Evolutionary conservation across 2,329 filamentous ascomycete genomes (phyloP), one percentile per base, ranked within the genome.

Genomic region (Neocucurbitaria cava): DNA sequence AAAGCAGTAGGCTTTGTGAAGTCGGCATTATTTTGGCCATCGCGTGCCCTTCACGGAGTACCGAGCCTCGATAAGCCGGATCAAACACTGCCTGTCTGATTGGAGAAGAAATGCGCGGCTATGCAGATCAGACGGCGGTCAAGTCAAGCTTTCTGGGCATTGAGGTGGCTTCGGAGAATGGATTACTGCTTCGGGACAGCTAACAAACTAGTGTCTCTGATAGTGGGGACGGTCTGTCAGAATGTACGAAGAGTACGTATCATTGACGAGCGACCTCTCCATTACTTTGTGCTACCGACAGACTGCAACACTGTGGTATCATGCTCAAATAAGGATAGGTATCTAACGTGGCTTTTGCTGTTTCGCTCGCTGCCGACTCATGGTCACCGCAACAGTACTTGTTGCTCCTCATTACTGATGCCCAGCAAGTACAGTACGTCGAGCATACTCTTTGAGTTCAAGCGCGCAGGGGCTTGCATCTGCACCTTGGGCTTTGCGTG

Each of bases 401-500:
- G 77, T 43, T 87, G 79, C 74, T 92, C 89, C 60, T 88, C 84
- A 36, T 80, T 80, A 0, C 85, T 87, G 56, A 91, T 87, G 0
- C 91, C 91, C 68, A 94, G 86, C 18, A 95, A 74, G 69, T 90
- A 89, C 46, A 93, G 77, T 59, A 95, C 75, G 71, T 94, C 90
- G 65, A 89, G 73, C 71, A 95, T 76, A 59, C 82, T 90, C 56
- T 85, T 82, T 20, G 87, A 84, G 69, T 95, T 95, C 56, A 95
- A 75, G 38, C 89, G 82, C 13, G 87, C 87, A 24, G 87, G 86
- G 2, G 91, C 91, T 73, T 90, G 86, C 79, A 88, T 85, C 78
- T 95, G 91, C 51, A 95, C 91, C 54, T 87, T 82, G 1, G 90
- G 89, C 80, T 95, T 95, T 9, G 91, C 91, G 69, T 93, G 91